Percentiles rank a stretch among this genome's conserved stretches.
phyloP scores from a whole-genome alignment of 495 filamentous ascomycete genomes.

The Aspergillus ellipticus region DNA sequence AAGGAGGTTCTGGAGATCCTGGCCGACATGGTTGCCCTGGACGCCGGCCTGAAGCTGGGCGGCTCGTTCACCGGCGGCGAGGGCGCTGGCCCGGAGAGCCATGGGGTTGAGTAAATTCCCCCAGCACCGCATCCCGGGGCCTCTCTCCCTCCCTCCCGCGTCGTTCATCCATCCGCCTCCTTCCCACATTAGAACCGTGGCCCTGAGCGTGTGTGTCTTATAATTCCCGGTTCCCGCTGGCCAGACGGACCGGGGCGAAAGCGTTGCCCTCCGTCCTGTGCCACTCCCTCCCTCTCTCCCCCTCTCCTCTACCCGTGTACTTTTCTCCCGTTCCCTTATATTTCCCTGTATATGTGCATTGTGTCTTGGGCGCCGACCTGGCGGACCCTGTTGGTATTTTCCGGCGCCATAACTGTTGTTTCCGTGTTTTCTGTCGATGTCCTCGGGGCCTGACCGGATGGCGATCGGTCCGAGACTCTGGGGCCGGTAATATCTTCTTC shows the following conservation, averaged over 20 bases:
- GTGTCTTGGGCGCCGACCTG: conserved; percentile 20
- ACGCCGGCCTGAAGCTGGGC: conserved; percentile 66
- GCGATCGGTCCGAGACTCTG: neutral
- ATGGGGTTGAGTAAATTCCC: conserved; percentile 35
- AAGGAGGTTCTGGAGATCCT: conserved; percentile 94
- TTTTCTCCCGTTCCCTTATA: conserved; percentile 5
- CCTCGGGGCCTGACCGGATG: neutral
- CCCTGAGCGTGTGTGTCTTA: conserved; percentile 10
- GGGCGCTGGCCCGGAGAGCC: conserved; percentile 31
- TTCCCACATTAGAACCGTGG: conserved; percentile 17
- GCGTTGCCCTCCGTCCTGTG: conserved; percentile 8
- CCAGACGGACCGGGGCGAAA: conserved; percentile 10
- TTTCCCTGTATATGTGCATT: conserved; percentile 31
- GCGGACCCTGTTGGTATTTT: conserved; percentile 33
- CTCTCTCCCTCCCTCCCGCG: neutral
- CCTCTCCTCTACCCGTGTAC: conserved; percentile 26
- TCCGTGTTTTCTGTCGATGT: conserved; percentile 2
- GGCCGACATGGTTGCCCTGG: conserved; percentile 95
- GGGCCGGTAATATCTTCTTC: conserved; percentile 9
- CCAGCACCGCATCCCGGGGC: conserved; percentile 1
- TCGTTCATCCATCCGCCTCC: conserved; percentile 7
- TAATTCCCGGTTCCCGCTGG: conserved; percentile 18
- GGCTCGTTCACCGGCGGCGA: conserved; percentile 46
- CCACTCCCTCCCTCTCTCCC: conserved; percentile 19
- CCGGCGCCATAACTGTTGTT: conserved; percentile 28